Evolutionary conservation across 148 eudicot genomes (phyloP), one percentile per base, ranked within the genome.

Genomic region (Rhododendron williamsianum): DNA sequence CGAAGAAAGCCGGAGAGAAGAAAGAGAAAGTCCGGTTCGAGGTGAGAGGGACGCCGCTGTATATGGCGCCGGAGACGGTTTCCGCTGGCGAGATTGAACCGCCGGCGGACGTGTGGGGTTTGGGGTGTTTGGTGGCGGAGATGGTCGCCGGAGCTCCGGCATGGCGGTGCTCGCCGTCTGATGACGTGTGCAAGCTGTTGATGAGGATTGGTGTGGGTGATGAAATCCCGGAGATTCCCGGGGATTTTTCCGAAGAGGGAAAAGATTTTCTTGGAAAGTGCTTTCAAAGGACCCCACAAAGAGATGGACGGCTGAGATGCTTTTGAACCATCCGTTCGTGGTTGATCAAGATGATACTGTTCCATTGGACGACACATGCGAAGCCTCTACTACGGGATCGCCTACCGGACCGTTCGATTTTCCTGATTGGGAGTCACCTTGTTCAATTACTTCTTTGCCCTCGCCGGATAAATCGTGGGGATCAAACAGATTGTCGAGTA

Each of bases 31-130:
- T 6, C 0, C 90, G 90, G 30, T 46, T 69, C 21, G 91, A 92
- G 63, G 73, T 95, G 45, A 90, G 93, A 58, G 99, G 99, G 0
- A 97, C 99, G 3, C 99, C 98, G 0, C 52, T 97, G 82, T 97
- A 90, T 46, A 95, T 94, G 99, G 90, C 98, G 89, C 99, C 99
- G 90, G 99, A 97, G 82, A 88, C 87, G 87, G 91, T 92, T 6
- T 76, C 87, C 81, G 87, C 91, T 48, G 93, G 91, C 7, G 91
- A 88, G 36, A 89, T 84, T 76, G 90, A 85, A 46, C n/a, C 94
- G 0, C 90, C 98, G 76, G 93, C 95, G 43, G 99, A 97, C 27
- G 81, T 97, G 0, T 97, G 98, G 99, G 98, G 98, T 0, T 82
- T 95, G 21, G 99, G 99, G 27, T 97, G 99, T 51, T 82, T 87